phyloP scores from a whole-genome alignment of 257 asterid species.

The Solanum lignicaule region DNA sequence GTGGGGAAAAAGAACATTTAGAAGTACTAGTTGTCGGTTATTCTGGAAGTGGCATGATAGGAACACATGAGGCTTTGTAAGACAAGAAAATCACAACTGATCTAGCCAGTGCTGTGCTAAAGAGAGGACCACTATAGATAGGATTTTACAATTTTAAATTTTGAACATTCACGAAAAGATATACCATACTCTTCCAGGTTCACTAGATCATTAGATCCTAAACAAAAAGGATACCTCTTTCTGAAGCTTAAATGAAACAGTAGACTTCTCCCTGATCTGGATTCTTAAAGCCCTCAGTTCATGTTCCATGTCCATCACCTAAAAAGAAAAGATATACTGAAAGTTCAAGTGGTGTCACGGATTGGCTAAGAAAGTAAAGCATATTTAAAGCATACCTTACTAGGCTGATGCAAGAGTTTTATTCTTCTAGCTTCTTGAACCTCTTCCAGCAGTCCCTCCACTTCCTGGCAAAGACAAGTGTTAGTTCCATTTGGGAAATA shows the following conservation, averaged over 20 bases:
- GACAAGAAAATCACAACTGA: background rate
- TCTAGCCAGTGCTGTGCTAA: background rate
- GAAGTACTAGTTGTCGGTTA: background rate
- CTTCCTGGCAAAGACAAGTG: constrained; percentile 14
- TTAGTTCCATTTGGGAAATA: background rate
- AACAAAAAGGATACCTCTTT: constrained; percentile 46
- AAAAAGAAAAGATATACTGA: background rate
- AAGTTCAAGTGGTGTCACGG: background rate
- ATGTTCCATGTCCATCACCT: constrained; percentile 96
- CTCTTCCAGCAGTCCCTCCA: constrained; percentile 76
- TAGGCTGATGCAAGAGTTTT: constrained; percentile 59
- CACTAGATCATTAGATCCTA: background rate
- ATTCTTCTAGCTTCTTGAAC: constrained; percentile 93
- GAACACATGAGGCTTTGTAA: background rate
- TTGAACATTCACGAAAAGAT: background rate
- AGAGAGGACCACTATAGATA: background rate
- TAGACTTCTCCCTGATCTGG: constrained; percentile 67
- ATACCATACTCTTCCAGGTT: background rate
- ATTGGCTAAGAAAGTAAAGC: background rate
- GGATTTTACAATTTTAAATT: background rate
- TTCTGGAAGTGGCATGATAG: background rate
- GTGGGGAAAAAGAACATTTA: background rate
- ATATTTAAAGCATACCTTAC: constrained; percentile 23
- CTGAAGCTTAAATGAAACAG: constrained; percentile 62
- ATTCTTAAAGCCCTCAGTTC: constrained; percentile 76